Base-by-base conservation (phyloP, 2,329 filamentous ascomycete species). In the Colletotrichum tropicicola region DNA sequence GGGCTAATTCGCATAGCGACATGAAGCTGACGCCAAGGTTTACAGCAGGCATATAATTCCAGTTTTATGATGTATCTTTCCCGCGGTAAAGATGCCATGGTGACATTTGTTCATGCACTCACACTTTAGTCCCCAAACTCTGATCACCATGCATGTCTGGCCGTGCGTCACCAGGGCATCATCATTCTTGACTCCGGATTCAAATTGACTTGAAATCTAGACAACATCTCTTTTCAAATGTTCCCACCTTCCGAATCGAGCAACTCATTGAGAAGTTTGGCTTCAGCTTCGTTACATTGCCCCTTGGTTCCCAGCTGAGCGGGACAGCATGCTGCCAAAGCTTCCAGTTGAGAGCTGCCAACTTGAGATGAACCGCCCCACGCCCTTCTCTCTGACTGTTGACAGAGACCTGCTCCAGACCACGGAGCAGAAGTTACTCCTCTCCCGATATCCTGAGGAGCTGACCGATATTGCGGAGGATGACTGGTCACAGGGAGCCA, bases 401-500 rank as follows among this genome's bases (percentile, higher is more conserved):
- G 67, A 69, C 32, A 7, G 27, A 1, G 65, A 68, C 9, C 60
- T 69, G 15, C 27, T 68, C 6, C 45, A 66, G 15, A 23, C 28
- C 5, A 69, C 61, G 0, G 56, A 61, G 23, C 44, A 54, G 6
- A 69, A 66, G 27, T 27, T 68, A 15, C 43, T 60, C 4, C 44
- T 60, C 1, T 59, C 54, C 9, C 59, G 62, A 21, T 66, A 57
- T 15, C 61, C 65, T 4, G 37, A 37, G 4, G 65, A 69, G 17
- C 61, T 66, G 23, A 43, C 51, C 2, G 65, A 69, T 30, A 58
- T 56, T 32, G 19, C 25, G 2, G 30, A 59, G 2, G 57, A 68
- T 21, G 39, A 68, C 55, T 69, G 65, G 58, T 65, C 67, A 6
- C 67, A 68, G 19, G 67, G 67, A 19, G 53, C 65, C 3, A 68